Base-by-base conservation (phyloP, 23 red algal species). In the Gracilaria gracilis region DNA sequence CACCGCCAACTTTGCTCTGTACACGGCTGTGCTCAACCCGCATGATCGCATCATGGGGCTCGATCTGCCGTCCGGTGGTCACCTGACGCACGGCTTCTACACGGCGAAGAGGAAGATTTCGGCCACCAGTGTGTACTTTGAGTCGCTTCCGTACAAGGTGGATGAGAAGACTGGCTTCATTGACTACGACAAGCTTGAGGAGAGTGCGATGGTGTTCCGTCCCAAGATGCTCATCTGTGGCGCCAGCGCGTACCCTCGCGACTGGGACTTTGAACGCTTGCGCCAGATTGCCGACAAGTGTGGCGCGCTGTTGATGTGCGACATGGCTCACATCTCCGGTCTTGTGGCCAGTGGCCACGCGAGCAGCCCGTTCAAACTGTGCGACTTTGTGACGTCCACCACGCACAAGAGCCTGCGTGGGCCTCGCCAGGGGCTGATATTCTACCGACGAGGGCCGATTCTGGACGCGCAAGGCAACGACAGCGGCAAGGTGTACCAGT, bases 31-130 rank as follows among this genome's bases (percentile, higher is more conserved):
- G 28, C 84, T 99, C 13, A 80, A 94, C 44, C 97, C 97, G 35
- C 97, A 99, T 49, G 97, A 99, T 62, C 97, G 97, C 62, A 99
- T 99, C 87, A 99, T 99, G 97, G 97, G 97, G 19, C 84, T 99
- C 27, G 97, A 96, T 67, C 83, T 99, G 33, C 97, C 97, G 17
- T 94, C 90, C 19, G 97, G 97, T 28, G 97, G 97, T 21, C 97
- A 99, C 71, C 69, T 99, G 37, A 99, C 97, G 24, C 97, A 99
- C 61, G 97, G 97, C 34, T 99, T 99, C 37, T 99, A 99, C 89
- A 99, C 97, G 9, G 94, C 93, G 20, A 96, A 96, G 85, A 99
- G 95, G 76, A 90, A 93, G 89, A 93, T 99, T 20, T 99, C 97
- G 21, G 97, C 97, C 61, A 99, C 94, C 0, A 96, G 94, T 28